Evolutionary conservation across 495 filamentous ascomycete genomes (phyloP).

Genomic region (Hapsidospora chrysogenum): DNA sequence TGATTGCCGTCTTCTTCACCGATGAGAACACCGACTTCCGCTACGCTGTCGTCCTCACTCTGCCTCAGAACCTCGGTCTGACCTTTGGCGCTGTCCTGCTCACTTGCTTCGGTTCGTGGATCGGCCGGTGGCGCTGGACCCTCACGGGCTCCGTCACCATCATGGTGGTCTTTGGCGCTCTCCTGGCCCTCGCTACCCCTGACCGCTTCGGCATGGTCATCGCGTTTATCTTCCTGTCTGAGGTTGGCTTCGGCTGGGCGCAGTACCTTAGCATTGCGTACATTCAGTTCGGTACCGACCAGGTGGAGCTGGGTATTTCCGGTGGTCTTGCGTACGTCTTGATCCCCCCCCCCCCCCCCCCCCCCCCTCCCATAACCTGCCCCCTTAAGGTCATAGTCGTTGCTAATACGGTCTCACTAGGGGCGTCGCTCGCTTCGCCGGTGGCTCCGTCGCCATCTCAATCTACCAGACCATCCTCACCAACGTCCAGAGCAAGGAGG

Average conservation of each 20-base stretch:
- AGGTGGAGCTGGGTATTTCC: constrained; percentile 14
- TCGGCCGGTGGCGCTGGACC: constrained; percentile 16
- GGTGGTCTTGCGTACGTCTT: constrained; percentile 10
- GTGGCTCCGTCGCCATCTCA: constrained; percentile 13
- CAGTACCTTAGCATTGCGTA: constrained; percentile 13
- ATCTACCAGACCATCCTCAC: constrained; percentile 4
- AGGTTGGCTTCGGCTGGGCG: constrained; percentile 14
- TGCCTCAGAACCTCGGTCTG: constrained; percentile 14
- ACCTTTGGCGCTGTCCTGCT: constrained; percentile 15
- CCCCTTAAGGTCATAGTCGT: background rate
- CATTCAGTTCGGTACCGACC: constrained; percentile 15
- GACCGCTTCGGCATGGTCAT: constrained; percentile 15
- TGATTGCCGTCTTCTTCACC: constrained; percentile 12
- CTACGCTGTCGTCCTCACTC: constrained; percentile 11
- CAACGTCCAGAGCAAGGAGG: background rate
- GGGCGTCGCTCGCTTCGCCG: constrained; percentile 14
- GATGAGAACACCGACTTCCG: constrained; percentile 7
- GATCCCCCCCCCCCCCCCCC: no score
- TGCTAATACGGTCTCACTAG: background rate
- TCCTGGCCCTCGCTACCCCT: constrained; percentile 13
- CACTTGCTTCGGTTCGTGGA: constrained; percentile 11
- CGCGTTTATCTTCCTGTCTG: constrained; percentile 15
- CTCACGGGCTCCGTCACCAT: constrained; percentile 10
- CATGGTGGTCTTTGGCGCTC: constrained; percentile 16
- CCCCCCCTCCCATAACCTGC: no score